Evolutionary conservation across 805 yeast species (phyloP).

Genomic region (Zygoascus ofunaensis): DNA sequence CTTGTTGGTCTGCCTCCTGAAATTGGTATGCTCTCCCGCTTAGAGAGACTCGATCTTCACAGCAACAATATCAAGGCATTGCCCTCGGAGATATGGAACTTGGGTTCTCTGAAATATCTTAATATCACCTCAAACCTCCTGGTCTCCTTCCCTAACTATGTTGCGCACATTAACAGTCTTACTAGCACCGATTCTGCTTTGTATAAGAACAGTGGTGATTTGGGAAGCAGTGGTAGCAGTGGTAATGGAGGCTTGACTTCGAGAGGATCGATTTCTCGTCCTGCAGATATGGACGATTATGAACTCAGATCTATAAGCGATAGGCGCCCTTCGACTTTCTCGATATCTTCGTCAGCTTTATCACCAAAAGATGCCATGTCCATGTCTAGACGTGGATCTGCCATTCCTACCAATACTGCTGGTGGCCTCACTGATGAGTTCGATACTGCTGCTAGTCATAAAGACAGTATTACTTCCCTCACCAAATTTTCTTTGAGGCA

Average conservation of each 20-base stretch:
- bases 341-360: constrained; percentile 11
- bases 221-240: neutral
- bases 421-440: neutral
- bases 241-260: neutral
- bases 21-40: constrained; percentile 48
- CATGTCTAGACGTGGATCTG: constrained; percentile 13
- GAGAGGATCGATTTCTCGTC: constrained; percentile 1
- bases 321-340: constrained; percentile 11
- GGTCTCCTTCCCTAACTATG: constrained; percentile 43
- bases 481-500: constrained; percentile 7
- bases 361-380: constrained; percentile 13
- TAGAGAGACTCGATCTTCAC: constrained; percentile 69
- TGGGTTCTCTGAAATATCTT: constrained; percentile 46
- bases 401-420: constrained; percentile 1
- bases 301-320: constrained; percentile 7
- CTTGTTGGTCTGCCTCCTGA: constrained; percentile 60
- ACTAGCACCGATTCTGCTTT: constrained; percentile 15
- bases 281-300: constrained; percentile 11
- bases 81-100: constrained; percentile 58
- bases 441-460: neutral
- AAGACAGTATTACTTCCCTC: constrained; percentile 10
- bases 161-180: constrained; percentile 17
- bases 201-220: neutral
- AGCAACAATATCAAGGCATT: constrained; percentile 68
- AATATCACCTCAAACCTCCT: constrained; percentile 70